Evolutionary conservation across 495 filamentous ascomycete genomes (phyloP).

Genomic region (Parathielavia appendiculata): DNA sequence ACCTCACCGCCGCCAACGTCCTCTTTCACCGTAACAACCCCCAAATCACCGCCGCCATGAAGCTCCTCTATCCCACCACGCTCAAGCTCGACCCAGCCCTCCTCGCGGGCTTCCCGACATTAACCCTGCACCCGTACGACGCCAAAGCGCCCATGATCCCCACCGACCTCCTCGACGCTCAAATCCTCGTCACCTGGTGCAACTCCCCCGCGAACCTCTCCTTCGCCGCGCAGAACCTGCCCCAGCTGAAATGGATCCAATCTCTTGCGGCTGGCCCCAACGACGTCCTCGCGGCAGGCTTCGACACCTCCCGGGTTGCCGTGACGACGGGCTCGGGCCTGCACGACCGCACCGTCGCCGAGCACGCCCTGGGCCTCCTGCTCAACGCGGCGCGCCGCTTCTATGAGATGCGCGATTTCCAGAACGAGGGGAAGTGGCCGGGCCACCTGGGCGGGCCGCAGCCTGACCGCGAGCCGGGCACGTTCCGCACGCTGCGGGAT

Average conservation of each 20-base stretch:
- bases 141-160: slow-evolving; percentile 49
- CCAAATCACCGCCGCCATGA: slow-evolving; percentile 39
- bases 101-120: slow-evolving; percentile 49
- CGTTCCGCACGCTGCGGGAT: slow-evolving; percentile 51
- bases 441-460: slow-evolving; percentile 53
- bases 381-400: slow-evolving; percentile 48
- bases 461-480: slow-evolving; percentile 41
- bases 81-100: slow-evolving; percentile 45
- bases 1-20: background rate
- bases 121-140: slow-evolving; percentile 50
- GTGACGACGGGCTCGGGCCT: slow-evolving; percentile 56
- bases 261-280: slow-evolving; percentile 58
- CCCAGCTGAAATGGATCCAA: slow-evolving; percentile 55
- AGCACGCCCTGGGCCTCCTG: slow-evolving; percentile 52
- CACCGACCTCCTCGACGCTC: slow-evolving; percentile 48
- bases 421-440: slow-evolving; percentile 50
- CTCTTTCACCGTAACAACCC: background rate
- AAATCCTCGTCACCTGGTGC: slow-evolving; percentile 53
- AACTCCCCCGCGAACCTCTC: slow-evolving; percentile 50
- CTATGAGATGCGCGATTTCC: slow-evolving; percentile 55
- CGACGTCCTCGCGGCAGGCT: slow-evolving; percentile 54
- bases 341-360: slow-evolving; percentile 57
- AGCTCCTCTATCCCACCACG: slow-evolving; percentile 59
- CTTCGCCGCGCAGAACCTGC: slow-evolving; percentile 46
- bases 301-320: slow-evolving; percentile 39